These are phyloP conservation scores for Chlorencoelia australis DNA, from an alignment of 2,329 filamentous ascomycete genomes.

Conservation along the genomic window DNA sequence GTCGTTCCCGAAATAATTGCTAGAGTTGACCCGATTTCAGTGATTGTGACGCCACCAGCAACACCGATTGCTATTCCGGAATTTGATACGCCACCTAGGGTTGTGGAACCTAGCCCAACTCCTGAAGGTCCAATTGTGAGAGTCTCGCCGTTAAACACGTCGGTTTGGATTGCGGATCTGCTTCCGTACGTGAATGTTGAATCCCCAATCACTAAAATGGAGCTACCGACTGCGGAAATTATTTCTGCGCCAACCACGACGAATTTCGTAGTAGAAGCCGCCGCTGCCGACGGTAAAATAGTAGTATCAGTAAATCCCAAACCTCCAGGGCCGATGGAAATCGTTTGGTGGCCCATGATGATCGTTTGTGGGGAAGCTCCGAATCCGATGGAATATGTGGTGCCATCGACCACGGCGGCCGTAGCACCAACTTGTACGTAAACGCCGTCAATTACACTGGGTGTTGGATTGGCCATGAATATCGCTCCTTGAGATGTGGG, in stretches of 20 bases:
- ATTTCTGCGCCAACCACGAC: constrained; percentile 1
- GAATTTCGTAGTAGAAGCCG: no score
- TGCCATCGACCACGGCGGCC: constrained; percentile 13
- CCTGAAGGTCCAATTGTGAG: constrained; percentile 18
- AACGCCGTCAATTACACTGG: constrained; percentile 13
- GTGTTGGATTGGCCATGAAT: constrained; percentile 9
- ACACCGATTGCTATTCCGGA: constrained; percentile 18
- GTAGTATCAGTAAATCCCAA: constrained; percentile 18
- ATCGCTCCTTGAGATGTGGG: constrained; percentile 12
- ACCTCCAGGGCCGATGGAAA: constrained; percentile 18
- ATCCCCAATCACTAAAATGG: constrained; percentile 14
- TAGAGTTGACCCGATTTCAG: constrained; percentile 20
- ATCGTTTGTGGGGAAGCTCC: constrained; percentile 16
- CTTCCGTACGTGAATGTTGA: constrained; percentile 16
- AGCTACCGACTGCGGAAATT: constrained; percentile 9
- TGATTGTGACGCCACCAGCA: constrained; percentile 20
- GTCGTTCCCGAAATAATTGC: constrained; percentile 41
- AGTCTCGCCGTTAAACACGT: constrained; percentile 16
- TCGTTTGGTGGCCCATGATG: constrained; percentile 15
- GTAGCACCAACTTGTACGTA: constrained; percentile 14
- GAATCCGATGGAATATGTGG: constrained; percentile 15
- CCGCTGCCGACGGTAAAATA: no score
- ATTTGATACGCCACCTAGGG: constrained; percentile 15
- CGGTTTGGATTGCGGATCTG: constrained; percentile 14
- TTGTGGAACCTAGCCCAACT: constrained; percentile 15